Evolutionary conservation across 2,329 filamentous ascomycete genomes (phyloP), one percentile per base, ranked within the genome.

Genomic region (Aspergillus aculeatus): DNA sequence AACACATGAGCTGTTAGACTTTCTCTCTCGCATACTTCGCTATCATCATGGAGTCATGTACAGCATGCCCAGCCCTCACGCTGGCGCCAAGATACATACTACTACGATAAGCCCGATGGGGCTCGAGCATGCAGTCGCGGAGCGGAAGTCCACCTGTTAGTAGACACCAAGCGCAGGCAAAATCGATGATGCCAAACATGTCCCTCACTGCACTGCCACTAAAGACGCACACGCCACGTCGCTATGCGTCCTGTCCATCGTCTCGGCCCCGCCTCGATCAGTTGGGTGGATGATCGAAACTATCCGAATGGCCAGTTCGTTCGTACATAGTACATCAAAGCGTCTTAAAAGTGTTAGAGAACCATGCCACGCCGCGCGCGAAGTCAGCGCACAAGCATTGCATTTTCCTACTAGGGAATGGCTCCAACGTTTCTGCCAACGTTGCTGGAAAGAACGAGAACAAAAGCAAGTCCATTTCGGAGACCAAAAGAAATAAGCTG

Each of bases 331-430:
- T 29, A 10, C 7, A 55, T 24, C 11, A 12, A 32, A 29, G 29
- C 41, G 24, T 10, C 26, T 14, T 14, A 23, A 35, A 4, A 35
- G 5, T 5, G 32, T 16, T 12, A 1, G 4, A 19, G 38, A 4
- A 19, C 38, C 14, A 55, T 48, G 26, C 38, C 51, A 47, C 41
- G 26, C 24, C 6, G 41, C 5, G 7, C 0, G 5, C 41, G 47
- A 32, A 31, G 19, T 32, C 32, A 47, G 44, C 9, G 16, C 14
- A 47, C 29, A 48, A 48, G 19, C 10, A 5, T 21, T 55, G 53
- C 53, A 55, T 55, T 48, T 55, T 48, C 53, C 53, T 24, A 48
- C 26, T 55, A 44, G 44, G 53, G 53, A 55, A 55, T 48, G 53
- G 26, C 53, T 29, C 14, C 47, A 21, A 55, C 53, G 53, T 48